Evolutionary conservation across 768 basidiomycete species (phyloP), one percentile per base, ranked within the genome.

Genomic region (Punctularia strigosozonata): DNA sequence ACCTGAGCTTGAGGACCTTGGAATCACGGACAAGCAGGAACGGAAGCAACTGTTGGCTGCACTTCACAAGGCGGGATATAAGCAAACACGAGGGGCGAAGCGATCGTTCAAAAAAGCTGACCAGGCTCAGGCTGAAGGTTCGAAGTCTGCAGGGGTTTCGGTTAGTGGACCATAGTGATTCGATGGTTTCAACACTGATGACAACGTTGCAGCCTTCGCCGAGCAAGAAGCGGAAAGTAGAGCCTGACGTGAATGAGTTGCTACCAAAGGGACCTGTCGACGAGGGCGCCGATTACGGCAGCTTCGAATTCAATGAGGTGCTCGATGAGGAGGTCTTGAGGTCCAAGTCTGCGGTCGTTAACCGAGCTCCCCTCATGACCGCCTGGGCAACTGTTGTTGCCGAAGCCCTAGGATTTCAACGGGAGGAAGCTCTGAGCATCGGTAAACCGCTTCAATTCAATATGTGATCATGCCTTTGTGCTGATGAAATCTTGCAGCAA

Each of bases 281-380:
- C 33, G 76, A 78, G 44, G 71, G 61, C 2, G 63, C 64, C 17
- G 49, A 46, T 4, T 61, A 69, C 44, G 73, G 70, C 18, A 76
- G 66, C 46, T 62, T 84, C 30, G 76, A 80, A 33, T 90, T 89
- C 46, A 66, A 72, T 24, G 85, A 90, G 49, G 57, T 82, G 13
- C 48, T 79, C 37, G 78, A 85, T 46, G 85, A 86, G 53, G 64
- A 77, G 57, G 82, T 82, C 47, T 65, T 95, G 31, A 63, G 56
- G 44, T 58, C 56, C 15, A 80, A 87, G 46, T 67, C 63, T 6
- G 67, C 75, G 15, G 68, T 88, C 15, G 70, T 87, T 32, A 98
- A 98, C 57, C 78, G 94, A 18, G 92, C 94, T 1, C 94, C 94
- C 0, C 68, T 97, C 32, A 86, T 97, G 85, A 90, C 80, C 40